Base-by-base conservation (phyloP, 129 eudicot genomes). In the Heracleum sosnowskyi region DNA sequence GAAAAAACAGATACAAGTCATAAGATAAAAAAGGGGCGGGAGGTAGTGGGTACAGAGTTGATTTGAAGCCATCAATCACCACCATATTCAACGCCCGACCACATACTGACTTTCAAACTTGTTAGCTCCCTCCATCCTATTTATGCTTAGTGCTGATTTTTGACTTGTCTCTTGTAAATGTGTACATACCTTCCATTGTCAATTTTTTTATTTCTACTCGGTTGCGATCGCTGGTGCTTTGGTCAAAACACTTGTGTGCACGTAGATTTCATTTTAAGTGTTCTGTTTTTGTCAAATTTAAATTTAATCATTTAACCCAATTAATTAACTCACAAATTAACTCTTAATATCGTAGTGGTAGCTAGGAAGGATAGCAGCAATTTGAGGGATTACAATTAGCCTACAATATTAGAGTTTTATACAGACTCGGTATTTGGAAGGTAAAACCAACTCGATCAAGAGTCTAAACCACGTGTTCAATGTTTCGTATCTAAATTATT, bases 31-130 rank as follows among this genome's bases (percentile, higher is more conserved):
- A n/a, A 40, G 44, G 41, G 64, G 33, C 0, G 29, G 28, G 33
- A 55, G 15, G 31, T 57, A 57, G 33, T 57, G 66, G 33, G 16
- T n/a, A 57, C 15, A 57, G 7, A n/a, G 33, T 57, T 57, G 66
- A 57, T 8, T 57, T n/a, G n/a, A 57, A 57, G 66, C 66, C 66
- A 57, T n/a, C 66, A n/a, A n/a, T n/a, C n/a, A n/a, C n/a, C n/a
- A 2, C 66, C 16, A 57, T 33, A 57, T 57, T 57, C 66, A 57
- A 57, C 66, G 33, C 66, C 66, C 66, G 0, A 57, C 33, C 33
- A n/a, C 31, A 57, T n/a, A n/a, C 33, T n/a, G 33, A 57, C 66
- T 57, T 57, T 57, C 66, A 57, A 57, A 57, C 1, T n/a, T 57
- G 16, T 57, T n/a, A 57, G 64, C 64, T 24, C 31, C n/a, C n/a